Evolutionary conservation across 2,329 filamentous ascomycete genomes (phyloP).

Genomic region (Furcasterigmium furcatum): DNA sequence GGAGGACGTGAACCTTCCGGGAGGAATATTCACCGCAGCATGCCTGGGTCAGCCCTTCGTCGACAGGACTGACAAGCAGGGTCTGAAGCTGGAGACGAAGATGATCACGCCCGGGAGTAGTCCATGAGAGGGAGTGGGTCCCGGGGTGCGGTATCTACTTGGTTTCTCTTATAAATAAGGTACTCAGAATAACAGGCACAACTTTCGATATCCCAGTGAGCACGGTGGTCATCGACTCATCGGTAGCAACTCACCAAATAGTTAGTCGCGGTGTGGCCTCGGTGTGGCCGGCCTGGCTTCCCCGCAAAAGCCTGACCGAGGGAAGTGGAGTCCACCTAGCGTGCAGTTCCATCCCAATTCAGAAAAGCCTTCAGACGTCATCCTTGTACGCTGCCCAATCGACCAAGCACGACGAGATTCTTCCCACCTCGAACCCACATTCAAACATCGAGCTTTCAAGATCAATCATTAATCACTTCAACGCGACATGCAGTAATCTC

Average conservation of each 20-base stretch:
- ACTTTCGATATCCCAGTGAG: too few species aligned
- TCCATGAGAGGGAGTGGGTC: too few species aligned
- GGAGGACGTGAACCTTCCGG: slow-evolving; percentile 56
- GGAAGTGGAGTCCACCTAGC: too few species aligned
- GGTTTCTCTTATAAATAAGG: not conserved
- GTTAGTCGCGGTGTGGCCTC: not conserved
- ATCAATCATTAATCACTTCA: too few species aligned
- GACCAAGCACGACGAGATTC: not conserved
- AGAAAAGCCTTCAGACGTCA: slow-evolving; percentile 7
- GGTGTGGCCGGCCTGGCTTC: too few species aligned
- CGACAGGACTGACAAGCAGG: slow-evolving; percentile 57
- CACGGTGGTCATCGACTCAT: not conserved
- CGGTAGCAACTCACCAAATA: not conserved
- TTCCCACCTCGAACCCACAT: not conserved
- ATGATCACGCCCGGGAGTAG: slow-evolving; percentile 21
- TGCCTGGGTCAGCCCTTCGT: slow-evolving; percentile 66
- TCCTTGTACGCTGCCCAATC: slow-evolving; percentile 1
- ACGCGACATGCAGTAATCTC: not conserved
- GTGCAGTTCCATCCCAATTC: too few species aligned
- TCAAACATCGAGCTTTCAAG: too few species aligned
- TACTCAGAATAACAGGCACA: too few species aligned
- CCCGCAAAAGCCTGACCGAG: too few species aligned
- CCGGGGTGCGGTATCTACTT: too few species aligned
- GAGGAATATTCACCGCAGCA: slow-evolving; percentile 70
- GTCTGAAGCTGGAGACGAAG: slow-evolving; percentile 60